Evolutionary conservation across 306 rosid species (phyloP).

Genomic region (Rosa multiflora): DNA sequence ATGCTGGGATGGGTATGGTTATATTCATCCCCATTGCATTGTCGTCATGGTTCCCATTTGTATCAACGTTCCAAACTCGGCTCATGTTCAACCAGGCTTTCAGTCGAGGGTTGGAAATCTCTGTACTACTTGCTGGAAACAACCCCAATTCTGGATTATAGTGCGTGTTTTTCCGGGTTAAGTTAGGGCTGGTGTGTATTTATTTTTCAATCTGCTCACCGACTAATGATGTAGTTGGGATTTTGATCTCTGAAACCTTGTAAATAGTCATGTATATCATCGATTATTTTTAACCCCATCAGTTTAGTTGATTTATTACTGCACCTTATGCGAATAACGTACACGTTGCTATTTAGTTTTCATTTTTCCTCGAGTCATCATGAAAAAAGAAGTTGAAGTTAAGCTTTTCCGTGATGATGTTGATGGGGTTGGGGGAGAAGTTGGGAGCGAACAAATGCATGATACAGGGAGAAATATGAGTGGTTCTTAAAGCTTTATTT

Average conservation of each 20-base stretch:
- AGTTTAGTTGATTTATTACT: neutral
- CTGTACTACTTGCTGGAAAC: constrained; percentile 89
- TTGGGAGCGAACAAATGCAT: neutral
- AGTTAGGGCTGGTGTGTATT: neutral
- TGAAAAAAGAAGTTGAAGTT: neutral
- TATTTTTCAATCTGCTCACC: neutral
- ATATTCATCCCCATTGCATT: constrained; percentile 82
- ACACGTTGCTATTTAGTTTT: too few species aligned
- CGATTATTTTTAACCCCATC: neutral
- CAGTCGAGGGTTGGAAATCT: constrained; percentile 91
- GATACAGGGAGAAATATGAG: neutral
- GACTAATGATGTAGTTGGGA: neutral
- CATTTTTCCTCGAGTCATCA: neutral
- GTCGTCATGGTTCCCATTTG: constrained; percentile 88
- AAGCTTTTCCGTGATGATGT: neutral
- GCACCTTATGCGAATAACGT: neutral
- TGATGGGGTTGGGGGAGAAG: neutral
- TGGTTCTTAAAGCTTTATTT: neutral
- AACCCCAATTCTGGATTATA: constrained; percentile 69
- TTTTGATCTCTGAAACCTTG: neutral
- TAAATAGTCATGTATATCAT: constrained; percentile 3
- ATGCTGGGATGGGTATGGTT: constrained; percentile 95
- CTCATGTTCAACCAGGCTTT: constrained; percentile 99
- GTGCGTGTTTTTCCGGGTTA: neutral
- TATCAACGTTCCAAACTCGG: constrained; percentile 88